Base-by-base conservation (phyloP, 352 stramenopile genomes). In the Pythium folliculosum region DNA sequence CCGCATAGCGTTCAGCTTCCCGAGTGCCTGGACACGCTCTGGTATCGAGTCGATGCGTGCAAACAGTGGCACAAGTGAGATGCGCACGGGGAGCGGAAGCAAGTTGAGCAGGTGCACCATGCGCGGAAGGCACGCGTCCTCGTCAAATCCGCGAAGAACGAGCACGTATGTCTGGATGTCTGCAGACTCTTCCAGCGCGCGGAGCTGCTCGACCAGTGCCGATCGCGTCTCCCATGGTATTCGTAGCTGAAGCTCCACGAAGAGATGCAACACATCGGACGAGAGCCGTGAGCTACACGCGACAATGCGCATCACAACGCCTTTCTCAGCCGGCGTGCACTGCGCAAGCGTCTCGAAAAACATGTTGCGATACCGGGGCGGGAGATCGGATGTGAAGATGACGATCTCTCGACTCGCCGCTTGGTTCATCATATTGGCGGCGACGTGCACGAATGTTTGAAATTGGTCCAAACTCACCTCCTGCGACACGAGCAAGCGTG, bases 401-500 rank as follows among this genome's bases (percentile, higher is more conserved):
- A 87, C 73, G 17, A 89, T 71, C 44, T 90, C 83, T 35, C 83
- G 78, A 19, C 76, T 89, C 10, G 80, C 84, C 2, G 83, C 83
- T 52, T 91, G 81, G 59, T 90, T 91, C 81, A 87, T 88, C 71
- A 91, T 81, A 22, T 81, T 80, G 10, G 77, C 77, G 0, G 80
- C 78, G 30, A 91, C 76, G 2, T 76, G 75, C 16, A 88, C 61
- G 37, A 91, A 81, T 2, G 63, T 52, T 30, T 81, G 45, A 6
- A 90, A 63, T 27, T 89, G 75, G 0, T 73, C 30, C 1, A 63
- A 30, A 8, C 48, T 78, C n/a, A 90, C 72, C 40, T 89, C 73
- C 35, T 68, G 55, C 2, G 77, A 89, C 0, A 81, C 77, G 44
- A 90, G 69, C 25, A 91, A 50, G 22, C 85, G 86, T 0, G 81